These are phyloP conservation scores for Xylaria cubensis DNA, from an alignment of 495 filamentous ascomycete species.

Conservation along the genomic window DNA sequence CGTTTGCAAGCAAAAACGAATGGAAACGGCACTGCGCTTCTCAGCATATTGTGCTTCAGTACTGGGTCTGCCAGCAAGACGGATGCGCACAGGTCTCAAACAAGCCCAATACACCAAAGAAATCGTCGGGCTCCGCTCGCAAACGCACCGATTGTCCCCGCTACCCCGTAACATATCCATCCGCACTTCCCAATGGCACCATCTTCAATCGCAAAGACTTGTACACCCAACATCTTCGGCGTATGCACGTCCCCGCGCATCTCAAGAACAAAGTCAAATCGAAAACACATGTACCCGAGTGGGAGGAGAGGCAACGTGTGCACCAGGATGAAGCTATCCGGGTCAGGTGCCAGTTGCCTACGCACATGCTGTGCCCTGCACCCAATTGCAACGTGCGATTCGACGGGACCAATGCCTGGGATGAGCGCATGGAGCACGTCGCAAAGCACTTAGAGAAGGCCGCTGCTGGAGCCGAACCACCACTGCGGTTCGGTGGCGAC, in stretches of 20 bases:
- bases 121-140: conserved; percentile 26
- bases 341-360: conserved; percentile 66
- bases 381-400: conserved; percentile 64
- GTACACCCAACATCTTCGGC: conserved; percentile 84
- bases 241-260: conserved; percentile 73
- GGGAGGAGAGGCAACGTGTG: conserved; percentile 53
- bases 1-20: conserved; percentile 86
- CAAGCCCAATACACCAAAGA: conserved; percentile 33
- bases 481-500: conserved; percentile 47
- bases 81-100: conserved; percentile 57
- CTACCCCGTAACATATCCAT: conserved; percentile 30
- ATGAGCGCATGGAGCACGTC: conserved; percentile 89
- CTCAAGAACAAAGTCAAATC: conserved; percentile 48
- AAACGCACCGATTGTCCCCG: conserved; percentile 49
- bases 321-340: conserved; percentile 66
- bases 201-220: conserved; percentile 94
- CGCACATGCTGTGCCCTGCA: conserved; percentile 68
- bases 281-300: conserved; percentile 43
- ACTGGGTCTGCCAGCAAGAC: conserved; percentile 80
- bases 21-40: conserved; percentile 90
- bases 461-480: conserved; percentile 40
- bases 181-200: conserved; percentile 51
- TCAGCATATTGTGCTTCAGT: conserved; percentile 79
- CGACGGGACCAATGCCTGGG: conserved; percentile 71
- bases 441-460: conserved; percentile 77